These are phyloP conservation scores for Blastocladiella britannica DNA, from an alignment of 192 early-diverging fungal species.

Conservation along the genomic window DNA sequence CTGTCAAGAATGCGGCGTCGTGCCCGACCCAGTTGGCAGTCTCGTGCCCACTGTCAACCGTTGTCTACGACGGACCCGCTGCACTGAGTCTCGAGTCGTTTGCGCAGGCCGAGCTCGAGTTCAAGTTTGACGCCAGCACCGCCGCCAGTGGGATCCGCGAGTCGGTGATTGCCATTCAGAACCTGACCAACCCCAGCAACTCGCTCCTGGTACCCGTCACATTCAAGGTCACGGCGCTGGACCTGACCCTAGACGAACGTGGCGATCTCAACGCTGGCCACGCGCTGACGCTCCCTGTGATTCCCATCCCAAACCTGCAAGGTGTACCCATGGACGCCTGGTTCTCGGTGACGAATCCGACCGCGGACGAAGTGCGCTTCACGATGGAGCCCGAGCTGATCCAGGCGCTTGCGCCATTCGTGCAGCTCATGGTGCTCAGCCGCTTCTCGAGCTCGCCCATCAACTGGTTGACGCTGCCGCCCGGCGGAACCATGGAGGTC, in stretches of 20 bases:
- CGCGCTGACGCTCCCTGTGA: constrained; percentile 44
- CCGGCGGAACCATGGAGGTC: constrained; percentile 47
- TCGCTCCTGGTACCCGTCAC: constrained; percentile 23
- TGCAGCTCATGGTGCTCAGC: constrained; percentile 52
- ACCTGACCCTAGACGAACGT: constrained; percentile 52
- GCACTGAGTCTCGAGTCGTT: not conserved
- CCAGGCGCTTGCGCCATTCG: constrained; percentile 33
- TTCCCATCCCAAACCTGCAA: constrained; percentile 24
- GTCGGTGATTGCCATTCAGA: constrained; percentile 32
- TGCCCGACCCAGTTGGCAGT: not conserved
- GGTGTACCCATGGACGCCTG: constrained; percentile 41
- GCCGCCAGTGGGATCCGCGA: not conserved
- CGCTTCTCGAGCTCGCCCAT: constrained; percentile 64
- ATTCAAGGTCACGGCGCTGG: constrained; percentile 42
- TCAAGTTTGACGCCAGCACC: not conserved
- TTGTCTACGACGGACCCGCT: not conserved
- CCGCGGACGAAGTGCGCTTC: constrained; percentile 57
- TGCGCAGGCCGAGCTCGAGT: not conserved
- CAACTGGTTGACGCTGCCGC: constrained; percentile 39
- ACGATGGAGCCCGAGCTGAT: constrained; percentile 44
- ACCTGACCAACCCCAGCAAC: constrained; percentile 46
- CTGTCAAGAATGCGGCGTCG: not conserved
- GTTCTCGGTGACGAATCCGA: constrained; percentile 57
- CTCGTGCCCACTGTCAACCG: not conserved
- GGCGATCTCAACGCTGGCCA: constrained; percentile 14